Conservation (phyloP, 192 early-diverging fungal genomes). For the Spinellus fusiger region DNA sequence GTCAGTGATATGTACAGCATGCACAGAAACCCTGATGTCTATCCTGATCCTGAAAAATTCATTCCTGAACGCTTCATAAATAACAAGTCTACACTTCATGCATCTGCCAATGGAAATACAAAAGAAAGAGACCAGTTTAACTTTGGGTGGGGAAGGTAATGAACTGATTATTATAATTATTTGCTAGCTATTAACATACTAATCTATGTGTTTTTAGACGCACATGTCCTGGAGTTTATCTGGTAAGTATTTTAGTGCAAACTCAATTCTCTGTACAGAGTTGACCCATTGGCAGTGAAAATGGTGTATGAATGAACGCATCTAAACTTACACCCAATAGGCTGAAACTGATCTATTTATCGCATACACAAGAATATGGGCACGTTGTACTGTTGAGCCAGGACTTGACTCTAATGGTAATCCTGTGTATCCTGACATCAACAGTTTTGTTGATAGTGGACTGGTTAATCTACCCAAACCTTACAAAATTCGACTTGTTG, state of each 20-base stretch:
- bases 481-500: no score
- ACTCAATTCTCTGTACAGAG: no score
- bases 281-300: no score
- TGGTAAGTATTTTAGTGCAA: neutral
- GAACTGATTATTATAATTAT: neutral
- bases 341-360: no score
- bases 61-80: constrained; percentile 35
- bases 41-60: constrained; percentile 36
- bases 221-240: neutral
- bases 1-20: constrained; percentile 43
- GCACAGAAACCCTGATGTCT: constrained; percentile 18
- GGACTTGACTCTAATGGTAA: no score
- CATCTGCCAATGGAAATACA: constrained; percentile 12
- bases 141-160: constrained; percentile 22
- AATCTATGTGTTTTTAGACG: neutral
- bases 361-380: no score
- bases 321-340: no score
- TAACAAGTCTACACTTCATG: neutral
- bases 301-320: no score
- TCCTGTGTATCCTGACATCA: no score
- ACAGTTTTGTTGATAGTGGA: no score
- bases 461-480: no score
- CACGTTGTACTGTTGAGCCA: no score
- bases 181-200: neutral
- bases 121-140: constrained; percentile 2